phyloP scores from a whole-genome alignment of 495 filamentous ascomycete genomes.

The Amphirosellinia nigrospora region DNA sequence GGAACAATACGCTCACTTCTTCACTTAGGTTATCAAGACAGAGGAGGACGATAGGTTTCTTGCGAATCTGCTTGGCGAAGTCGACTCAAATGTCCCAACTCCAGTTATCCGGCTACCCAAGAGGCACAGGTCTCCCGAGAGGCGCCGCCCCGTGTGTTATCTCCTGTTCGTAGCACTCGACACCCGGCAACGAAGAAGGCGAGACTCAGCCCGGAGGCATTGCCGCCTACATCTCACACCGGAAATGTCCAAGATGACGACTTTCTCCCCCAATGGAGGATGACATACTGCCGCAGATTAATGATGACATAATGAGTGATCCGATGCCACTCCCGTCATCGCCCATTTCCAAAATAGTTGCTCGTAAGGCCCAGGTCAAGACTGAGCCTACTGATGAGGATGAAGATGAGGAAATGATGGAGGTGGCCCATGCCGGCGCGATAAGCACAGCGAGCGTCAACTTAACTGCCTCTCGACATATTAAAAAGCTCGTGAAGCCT shows the following conservation, averaged over 20 bases:
- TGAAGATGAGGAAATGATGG: slow-evolving; percentile 83
- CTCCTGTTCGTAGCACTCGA: slow-evolving; percentile 64
- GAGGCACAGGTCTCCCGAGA: slow-evolving; percentile 71
- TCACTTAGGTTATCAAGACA: slow-evolving; percentile 62
- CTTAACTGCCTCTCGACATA: slow-evolving; percentile 80
- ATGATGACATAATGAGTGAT: slow-evolving; percentile 77
- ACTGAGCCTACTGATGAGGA: slow-evolving; percentile 63
- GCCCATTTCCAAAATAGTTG: slow-evolving; percentile 78
- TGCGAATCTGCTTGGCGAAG: slow-evolving; percentile 81
- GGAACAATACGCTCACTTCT: neutral
- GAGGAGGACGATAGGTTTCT: slow-evolving; percentile 89
- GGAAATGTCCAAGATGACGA: slow-evolving; percentile 55
- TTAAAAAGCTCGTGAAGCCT: slow-evolving; percentile 74
- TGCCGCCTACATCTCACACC: slow-evolving; percentile 53
- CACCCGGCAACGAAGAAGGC: slow-evolving; percentile 54
- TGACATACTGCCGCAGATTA: slow-evolving; percentile 31
- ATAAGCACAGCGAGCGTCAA: slow-evolving; percentile 76
- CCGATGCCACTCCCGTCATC: slow-evolving; percentile 73
- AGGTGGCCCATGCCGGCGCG: slow-evolving; percentile 78
- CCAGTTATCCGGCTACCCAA: slow-evolving; percentile 60
- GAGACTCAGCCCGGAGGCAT: slow-evolving; percentile 54
- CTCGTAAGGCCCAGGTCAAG: slow-evolving; percentile 74
- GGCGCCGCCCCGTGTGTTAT: slow-evolving; percentile 80
- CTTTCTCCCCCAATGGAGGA: slow-evolving; percentile 60
- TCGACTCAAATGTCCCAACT: slow-evolving; percentile 79